A percentile compares a stretch with the other conserved stretches of the same genome.
phyloP scores from a whole-genome alignment of 495 filamentous ascomycete genomes.

The Tuber indicum region DNA sequence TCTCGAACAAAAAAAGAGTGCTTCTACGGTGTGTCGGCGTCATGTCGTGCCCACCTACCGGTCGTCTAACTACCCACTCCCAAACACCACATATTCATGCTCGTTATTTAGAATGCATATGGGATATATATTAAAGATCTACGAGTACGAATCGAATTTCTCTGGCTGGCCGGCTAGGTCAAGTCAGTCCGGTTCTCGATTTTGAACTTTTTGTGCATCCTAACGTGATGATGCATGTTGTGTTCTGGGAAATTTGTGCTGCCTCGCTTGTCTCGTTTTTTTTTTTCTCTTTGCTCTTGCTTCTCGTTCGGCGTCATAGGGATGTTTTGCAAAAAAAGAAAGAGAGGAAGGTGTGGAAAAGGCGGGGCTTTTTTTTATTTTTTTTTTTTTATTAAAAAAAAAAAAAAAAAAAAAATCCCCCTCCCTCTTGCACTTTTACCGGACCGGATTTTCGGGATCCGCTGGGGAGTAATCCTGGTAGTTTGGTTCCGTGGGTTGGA shows the following conservation, averaged over 20 bases:
- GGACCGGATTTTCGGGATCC: background rate
- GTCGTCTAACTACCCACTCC: background rate
- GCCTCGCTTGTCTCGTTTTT: background rate
- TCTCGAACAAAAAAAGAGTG: slow-evolving; percentile 1
- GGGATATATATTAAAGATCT: background rate
- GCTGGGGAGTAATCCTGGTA: no score
- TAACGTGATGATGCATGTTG: no score
- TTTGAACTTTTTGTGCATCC: background rate
- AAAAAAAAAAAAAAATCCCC: no score
- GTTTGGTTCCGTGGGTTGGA: no score
- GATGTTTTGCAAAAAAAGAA: no score
- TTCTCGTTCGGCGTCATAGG: background rate
- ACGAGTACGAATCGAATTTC: background rate
- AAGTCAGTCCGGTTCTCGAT: background rate
- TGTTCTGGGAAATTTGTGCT: background rate
- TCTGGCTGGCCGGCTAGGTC: background rate
- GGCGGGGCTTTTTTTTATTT: background rate
- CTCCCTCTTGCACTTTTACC: background rate
- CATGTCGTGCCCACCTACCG: background rate
- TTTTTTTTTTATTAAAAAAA: no score
- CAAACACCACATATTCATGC: background rate
- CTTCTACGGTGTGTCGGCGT: background rate
- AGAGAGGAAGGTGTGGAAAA: background rate
- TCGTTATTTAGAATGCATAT: background rate
- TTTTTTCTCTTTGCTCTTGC: background rate